Evolutionary conservation across 2,329 filamentous ascomycete genomes (phyloP).

Genomic region (Phialemonium atrogriseum): DNA sequence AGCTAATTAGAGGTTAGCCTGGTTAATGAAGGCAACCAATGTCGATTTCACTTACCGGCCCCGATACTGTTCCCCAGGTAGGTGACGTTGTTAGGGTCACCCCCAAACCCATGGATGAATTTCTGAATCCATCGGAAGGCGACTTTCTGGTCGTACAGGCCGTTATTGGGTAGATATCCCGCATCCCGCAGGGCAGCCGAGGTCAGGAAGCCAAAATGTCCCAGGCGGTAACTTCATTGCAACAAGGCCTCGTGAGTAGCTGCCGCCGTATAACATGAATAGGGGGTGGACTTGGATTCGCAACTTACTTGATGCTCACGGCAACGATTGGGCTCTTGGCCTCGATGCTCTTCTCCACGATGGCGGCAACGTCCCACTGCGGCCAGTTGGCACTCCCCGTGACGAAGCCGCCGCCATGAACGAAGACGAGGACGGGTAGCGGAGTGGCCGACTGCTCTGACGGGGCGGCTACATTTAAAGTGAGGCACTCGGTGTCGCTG

Average conservation of each 20-base stretch:
- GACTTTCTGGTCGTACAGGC: constrained; percentile 27
- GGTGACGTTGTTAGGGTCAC: constrained; percentile 22
- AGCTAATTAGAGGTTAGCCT: neutral
- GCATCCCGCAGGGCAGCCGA: constrained; percentile 36
- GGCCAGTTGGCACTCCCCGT: constrained; percentile 44
- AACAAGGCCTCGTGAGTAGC: no score
- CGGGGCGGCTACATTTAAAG: constrained; percentile 15
- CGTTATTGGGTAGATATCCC: constrained; percentile 35
- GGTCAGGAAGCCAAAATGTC: constrained; percentile 35
- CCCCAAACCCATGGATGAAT: constrained; percentile 24
- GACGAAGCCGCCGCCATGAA: constrained; percentile 43
- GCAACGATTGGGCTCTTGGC: constrained; percentile 36
- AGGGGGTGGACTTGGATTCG: neutral
- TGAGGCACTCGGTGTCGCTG: constrained; percentile 2
- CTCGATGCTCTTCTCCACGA: constrained; percentile 35
- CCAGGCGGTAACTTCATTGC: constrained; percentile 39
- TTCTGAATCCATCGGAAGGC: constrained; percentile 24
- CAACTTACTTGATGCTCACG: constrained; percentile 32
- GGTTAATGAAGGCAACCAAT: no score
- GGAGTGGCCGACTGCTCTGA: constrained; percentile 25
- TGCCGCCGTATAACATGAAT: neutral
- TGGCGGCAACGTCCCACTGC: constrained; percentile 35
- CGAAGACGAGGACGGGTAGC: constrained; percentile 42
- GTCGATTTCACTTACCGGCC: constrained; percentile 32
- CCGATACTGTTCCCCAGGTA: constrained; percentile 39